Evolutionary conservation across 208 protist genomes (phyloP).

Genomic region (Wallacemonas sp.): DNA sequence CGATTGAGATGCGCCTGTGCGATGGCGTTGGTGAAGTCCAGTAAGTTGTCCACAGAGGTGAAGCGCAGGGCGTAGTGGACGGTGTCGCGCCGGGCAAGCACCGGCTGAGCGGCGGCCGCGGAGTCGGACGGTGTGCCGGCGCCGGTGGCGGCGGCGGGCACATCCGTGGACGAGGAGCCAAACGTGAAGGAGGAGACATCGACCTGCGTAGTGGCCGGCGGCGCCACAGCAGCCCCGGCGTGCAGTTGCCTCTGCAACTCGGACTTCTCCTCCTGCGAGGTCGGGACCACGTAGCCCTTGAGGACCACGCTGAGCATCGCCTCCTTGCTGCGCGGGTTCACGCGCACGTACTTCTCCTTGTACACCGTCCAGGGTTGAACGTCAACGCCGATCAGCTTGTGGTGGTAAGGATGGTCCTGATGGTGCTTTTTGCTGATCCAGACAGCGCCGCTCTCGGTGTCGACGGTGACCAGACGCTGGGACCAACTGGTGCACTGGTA

Average conservation of each 20-base stretch:
- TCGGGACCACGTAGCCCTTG: neutral
- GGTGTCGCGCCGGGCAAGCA: neutral
- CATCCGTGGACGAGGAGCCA: neutral
- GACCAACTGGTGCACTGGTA: conserved; percentile 17
- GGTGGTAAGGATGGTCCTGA: conserved; percentile 14
- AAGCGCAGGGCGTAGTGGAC: conserved; percentile 2
- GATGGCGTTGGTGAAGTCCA: neutral
- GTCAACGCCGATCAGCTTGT: neutral
- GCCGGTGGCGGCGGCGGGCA: too few relatives aligned
- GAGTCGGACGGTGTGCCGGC: too few relatives aligned
- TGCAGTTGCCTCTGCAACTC: neutral
- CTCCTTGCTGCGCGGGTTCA: conserved; percentile 6
- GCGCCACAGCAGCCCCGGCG: neutral
- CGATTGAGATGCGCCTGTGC: neutral
- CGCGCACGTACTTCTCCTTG: conserved; percentile 6
- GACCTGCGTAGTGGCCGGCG: too few relatives aligned
- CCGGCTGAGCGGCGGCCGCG: too few relatives aligned
- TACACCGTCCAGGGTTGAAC: conserved; percentile 22
- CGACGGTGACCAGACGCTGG: conserved; percentile 21
- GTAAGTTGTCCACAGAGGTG: neutral
- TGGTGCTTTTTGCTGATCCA: conserved; percentile 30
- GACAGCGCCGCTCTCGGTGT: conserved; percentile 20
- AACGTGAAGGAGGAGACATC: neutral
- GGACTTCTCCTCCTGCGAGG: neutral
- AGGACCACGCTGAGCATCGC: conserved; percentile 21